Conservation (phyloP, 495 filamentous ascomycete species). For the Baudoinia panamericana region DNA sequence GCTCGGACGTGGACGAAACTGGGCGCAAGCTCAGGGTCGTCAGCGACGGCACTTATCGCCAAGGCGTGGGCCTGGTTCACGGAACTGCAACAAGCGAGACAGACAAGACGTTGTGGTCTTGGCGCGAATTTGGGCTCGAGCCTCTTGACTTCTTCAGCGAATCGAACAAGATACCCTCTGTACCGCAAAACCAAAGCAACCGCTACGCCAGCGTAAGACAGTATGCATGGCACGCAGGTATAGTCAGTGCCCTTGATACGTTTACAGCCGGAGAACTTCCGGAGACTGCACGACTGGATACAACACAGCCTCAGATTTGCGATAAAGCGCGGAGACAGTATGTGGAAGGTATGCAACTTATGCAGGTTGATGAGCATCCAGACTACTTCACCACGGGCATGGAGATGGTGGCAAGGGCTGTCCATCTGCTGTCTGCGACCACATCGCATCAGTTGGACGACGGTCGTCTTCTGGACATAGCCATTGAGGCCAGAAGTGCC, state of each 20-base stretch:
- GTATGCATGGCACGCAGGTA: slow-evolving; percentile 14
- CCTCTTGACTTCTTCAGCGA: slow-evolving; percentile 30
- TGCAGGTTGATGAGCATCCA: slow-evolving; percentile 39
- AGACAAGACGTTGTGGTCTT: slow-evolving; percentile 1
- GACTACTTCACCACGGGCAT: slow-evolving; percentile 33
- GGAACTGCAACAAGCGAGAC: slow-evolving; percentile 30
- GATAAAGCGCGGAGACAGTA: slow-evolving; percentile 51
- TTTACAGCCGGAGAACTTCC: slow-evolving; percentile 10
- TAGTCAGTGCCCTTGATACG: slow-evolving; percentile 28
- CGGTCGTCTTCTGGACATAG: no score
- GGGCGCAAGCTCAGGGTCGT: slow-evolving; percentile 61
- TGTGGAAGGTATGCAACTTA: slow-evolving; percentile 44
- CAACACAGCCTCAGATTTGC: slow-evolving; percentile 44
- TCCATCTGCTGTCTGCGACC: slow-evolving; percentile 20
- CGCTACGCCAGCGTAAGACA: slow-evolving; percentile 4
- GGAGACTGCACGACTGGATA: slow-evolving; percentile 36
- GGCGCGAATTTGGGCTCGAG: slow-evolving; percentile 2
- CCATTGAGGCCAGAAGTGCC: no score
- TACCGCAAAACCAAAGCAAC: not conserved
- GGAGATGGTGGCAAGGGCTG: slow-evolving; percentile 9
- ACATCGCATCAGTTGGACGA: no score
- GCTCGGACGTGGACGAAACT: slow-evolving; percentile 50
- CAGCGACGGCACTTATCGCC: slow-evolving; percentile 65
- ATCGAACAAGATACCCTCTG: slow-evolving; percentile 6
- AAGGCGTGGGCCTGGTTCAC: slow-evolving; percentile 64